Percentiles rank a stretch among this genome's conserved stretches.
Conservation (phyloP, 257 asterid species). For the Ajuga chamaepitys region DNA sequence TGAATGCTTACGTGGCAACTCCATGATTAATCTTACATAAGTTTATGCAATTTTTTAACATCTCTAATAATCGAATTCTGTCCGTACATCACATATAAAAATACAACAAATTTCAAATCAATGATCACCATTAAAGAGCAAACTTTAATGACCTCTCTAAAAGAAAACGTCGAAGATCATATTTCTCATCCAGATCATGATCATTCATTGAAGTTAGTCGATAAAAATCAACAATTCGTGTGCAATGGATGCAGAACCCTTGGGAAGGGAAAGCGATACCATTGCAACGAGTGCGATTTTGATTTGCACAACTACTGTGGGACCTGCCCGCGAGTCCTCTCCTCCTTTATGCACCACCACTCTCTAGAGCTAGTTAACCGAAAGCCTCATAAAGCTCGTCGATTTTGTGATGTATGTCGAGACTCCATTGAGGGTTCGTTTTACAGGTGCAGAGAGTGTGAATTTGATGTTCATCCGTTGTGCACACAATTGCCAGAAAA, state of each 20-base stretch:
- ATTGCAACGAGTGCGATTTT: conserved; percentile 35
- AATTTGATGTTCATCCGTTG: conserved; percentile 42
- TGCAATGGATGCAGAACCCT: conserved; percentile 39
- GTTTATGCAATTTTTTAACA: no score
- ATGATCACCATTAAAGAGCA: not conserved
- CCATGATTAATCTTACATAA: no score
- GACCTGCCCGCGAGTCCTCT: conserved; percentile 34
- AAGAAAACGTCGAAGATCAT: conserved; percentile 20
- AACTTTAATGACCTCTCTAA: conserved; percentile 22
- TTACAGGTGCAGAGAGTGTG: conserved; percentile 39
- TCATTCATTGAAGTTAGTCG: conserved; percentile 19
- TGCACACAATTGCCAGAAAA: conserved; percentile 40
- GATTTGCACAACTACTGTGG: conserved; percentile 41
- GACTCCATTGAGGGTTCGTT: conserved; percentile 10
- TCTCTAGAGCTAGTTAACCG: conserved; percentile 26
- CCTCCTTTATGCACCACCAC: conserved; percentile 39
- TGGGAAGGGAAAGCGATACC: conserved; percentile 33
- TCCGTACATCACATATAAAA: no score
- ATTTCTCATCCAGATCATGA: conserved; percentile 29
- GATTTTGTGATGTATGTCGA: conserved; percentile 29
- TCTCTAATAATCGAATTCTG: no score
- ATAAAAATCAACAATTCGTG: conserved; percentile 6
- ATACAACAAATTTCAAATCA: no score
- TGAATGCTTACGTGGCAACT: no score
- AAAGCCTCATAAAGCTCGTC: not conserved